Conservation (phyloP, 192 early-diverging fungal genomes). For the Entrophospora sp. region DNA sequence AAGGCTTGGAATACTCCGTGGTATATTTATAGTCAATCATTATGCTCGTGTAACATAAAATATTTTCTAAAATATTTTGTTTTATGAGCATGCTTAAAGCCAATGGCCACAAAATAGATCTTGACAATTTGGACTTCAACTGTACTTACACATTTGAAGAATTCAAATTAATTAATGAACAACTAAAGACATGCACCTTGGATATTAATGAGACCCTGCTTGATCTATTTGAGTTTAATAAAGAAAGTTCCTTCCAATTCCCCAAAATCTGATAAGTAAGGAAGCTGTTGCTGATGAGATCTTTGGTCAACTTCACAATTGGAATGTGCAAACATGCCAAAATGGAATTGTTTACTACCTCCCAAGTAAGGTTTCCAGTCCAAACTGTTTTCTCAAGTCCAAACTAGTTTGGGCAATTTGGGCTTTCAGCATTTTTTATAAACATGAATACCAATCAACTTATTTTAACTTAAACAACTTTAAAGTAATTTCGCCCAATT, state of each 20-base stretch:
- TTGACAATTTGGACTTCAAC: conserved; percentile 1
- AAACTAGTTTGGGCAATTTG: too few relatives aligned
- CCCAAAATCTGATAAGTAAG: background rate
- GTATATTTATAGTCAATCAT: too few relatives aligned
- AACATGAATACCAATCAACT: too few relatives aligned
- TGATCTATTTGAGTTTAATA: conserved; percentile 11
- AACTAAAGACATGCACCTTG: background rate
- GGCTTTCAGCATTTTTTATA: too few relatives aligned
- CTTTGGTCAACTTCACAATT: background rate
- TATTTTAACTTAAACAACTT: too few relatives aligned
- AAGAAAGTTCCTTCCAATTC: background rate
- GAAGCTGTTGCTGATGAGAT: conserved; percentile 1
- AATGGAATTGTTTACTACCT: conserved; percentile 13
- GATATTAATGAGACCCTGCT: background rate
- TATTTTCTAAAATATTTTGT: too few relatives aligned
- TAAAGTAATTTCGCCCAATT: too few relatives aligned
- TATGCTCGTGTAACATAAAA: too few relatives aligned
- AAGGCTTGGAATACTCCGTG: too few relatives aligned
- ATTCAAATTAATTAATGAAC: conserved; percentile 8
- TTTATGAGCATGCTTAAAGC: conserved; percentile 1
- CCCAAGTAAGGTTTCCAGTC: too few relatives aligned
- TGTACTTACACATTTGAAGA: conserved; percentile 7
- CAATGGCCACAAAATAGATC: background rate
- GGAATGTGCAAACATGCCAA: conserved; percentile 20
- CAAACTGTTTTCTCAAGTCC: too few relatives aligned